phyloP scores from a whole-genome alignment of 345 rosid genomes.

The Brassica incana region DNA sequence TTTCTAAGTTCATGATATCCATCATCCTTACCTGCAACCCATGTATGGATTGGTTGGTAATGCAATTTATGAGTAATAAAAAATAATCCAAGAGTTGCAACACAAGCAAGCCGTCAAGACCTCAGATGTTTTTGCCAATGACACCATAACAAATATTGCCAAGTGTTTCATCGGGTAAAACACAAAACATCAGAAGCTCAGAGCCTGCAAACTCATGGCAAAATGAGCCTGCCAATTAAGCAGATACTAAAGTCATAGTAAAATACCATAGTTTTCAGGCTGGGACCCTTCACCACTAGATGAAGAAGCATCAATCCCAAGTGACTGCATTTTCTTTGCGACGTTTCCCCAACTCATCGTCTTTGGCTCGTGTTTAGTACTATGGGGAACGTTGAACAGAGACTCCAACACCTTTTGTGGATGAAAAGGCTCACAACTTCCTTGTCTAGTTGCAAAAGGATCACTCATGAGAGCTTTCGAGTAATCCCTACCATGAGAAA shows the following conservation, averaged over 20 bases:
- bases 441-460: slow-evolving; percentile 43
- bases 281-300: slow-evolving; percentile 48
- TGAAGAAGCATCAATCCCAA: slow-evolving; percentile 48
- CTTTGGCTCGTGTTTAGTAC: slow-evolving; percentile 63
- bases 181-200: slow-evolving; percentile 23
- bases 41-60: slow-evolving; percentile 17
- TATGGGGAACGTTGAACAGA: slow-evolving; percentile 65
- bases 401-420: slow-evolving; percentile 87
- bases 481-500: slow-evolving; percentile 2
- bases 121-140: slow-evolving; percentile 38
- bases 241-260: slow-evolving; percentile 3
- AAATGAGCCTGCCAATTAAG: slow-evolving; percentile 13
- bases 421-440: slow-evolving; percentile 44
- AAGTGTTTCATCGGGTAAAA: slow-evolving; percentile 30
- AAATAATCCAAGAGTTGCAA: neutral
- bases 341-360: slow-evolving; percentile 86
- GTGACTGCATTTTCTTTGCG: slow-evolving; percentile 74
- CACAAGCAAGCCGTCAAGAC: slow-evolving; percentile 19
- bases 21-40: slow-evolving; percentile 61
- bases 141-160: slow-evolving; percentile 31
- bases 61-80: neutral
- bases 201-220: slow-evolving; percentile 32
- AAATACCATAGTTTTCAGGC: slow-evolving; percentile 48
- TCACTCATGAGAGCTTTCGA: slow-evolving; percentile 3
- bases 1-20: slow-evolving; percentile 64